A percentile compares a stretch with the other conserved stretches of the same genome.
These are phyloP conservation scores for Solanum hybrid DNA, from an alignment of 305 asterid species.

Conservation along the genomic window DNA sequence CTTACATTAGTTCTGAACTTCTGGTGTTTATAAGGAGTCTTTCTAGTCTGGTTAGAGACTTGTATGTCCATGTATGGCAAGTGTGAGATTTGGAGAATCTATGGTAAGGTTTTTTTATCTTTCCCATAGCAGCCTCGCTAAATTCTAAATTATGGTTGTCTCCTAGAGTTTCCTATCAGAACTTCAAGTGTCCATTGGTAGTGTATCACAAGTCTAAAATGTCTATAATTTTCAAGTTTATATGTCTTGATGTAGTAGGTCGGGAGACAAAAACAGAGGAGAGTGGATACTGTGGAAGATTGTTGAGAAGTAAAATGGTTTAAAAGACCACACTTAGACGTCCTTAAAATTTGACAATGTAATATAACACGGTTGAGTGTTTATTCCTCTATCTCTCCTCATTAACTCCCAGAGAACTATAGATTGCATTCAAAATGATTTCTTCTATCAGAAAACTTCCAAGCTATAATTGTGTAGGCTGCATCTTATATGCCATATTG, in stretches of 20 bases:
- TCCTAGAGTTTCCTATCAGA: neutral
- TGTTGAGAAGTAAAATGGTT: neutral
- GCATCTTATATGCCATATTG: neutral
- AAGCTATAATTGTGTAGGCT: neutral
- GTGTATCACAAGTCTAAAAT: neutral
- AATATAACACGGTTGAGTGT: neutral
- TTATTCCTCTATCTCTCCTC: neutral
- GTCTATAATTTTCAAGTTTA: neutral
- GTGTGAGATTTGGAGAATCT: neutral
- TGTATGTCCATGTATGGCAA: neutral
- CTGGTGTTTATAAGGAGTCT: neutral
- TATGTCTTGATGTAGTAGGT: neutral
- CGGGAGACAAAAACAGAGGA: neutral
- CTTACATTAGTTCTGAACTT: neutral
- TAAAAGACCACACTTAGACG: neutral
- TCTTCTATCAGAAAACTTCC: neutral
- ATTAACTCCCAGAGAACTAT: neutral
- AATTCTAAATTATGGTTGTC: neutral
- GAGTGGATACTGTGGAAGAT: neutral
- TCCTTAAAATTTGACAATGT: neutral
- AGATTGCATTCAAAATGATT: neutral
- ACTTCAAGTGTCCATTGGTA: neutral
- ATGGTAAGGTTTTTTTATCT: neutral
- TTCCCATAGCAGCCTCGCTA: neutral
- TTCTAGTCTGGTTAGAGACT: neutral